phyloP scores from a whole-genome alignment of 208 protist species.

The Trypanosoma brucei region DNA sequence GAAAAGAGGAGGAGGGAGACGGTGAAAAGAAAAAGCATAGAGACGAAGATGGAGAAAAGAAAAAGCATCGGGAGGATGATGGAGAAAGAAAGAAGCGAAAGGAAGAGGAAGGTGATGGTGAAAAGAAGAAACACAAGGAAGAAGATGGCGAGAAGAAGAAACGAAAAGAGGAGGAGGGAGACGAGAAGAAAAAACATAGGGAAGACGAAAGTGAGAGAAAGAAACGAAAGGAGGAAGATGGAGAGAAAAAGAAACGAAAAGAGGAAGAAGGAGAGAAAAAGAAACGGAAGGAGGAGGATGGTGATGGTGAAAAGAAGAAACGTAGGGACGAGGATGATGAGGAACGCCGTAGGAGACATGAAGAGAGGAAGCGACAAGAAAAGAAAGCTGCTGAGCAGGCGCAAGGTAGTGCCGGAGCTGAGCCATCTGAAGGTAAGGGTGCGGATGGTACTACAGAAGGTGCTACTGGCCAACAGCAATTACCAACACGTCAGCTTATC shows the following conservation, averaged over 20 bases:
- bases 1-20: not conserved
- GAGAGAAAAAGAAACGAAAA: conserved; percentile 20
- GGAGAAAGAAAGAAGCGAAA: conserved; percentile 11
- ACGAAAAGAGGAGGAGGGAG: not conserved
- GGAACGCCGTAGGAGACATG: conserved; percentile 54
- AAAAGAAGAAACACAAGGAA: conserved; percentile 20
- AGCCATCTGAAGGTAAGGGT: conserved; percentile 5
- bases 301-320: not conserved
- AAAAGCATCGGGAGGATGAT: conserved; percentile 26
- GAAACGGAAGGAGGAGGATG: not conserved
- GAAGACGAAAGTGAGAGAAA: conserved; percentile 14
- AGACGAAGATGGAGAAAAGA: conserved; percentile 18
- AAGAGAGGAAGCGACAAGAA: conserved; percentile 50
- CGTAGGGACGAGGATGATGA: conserved; percentile 30
- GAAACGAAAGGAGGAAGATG: conserved; percentile 18
- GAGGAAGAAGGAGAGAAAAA: conserved; percentile 22
- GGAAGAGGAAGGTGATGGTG: conserved; percentile 12
- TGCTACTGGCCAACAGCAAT: not conserved
- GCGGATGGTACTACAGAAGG: not conserved
- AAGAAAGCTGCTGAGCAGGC: conserved; percentile 26
- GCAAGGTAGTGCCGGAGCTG: not conserved
- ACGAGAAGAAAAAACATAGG: not conserved
- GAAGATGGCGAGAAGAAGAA: conserved; percentile 21
- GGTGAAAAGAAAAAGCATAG: conserved; percentile 18
- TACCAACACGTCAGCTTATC: not conserved